A percentile compares a stretch with the other conserved stretches of the same genome.
phyloP scores from a whole-genome alignment of 2,329 filamentous ascomycete genomes.

The Thielaviopsis cerberus region DNA sequence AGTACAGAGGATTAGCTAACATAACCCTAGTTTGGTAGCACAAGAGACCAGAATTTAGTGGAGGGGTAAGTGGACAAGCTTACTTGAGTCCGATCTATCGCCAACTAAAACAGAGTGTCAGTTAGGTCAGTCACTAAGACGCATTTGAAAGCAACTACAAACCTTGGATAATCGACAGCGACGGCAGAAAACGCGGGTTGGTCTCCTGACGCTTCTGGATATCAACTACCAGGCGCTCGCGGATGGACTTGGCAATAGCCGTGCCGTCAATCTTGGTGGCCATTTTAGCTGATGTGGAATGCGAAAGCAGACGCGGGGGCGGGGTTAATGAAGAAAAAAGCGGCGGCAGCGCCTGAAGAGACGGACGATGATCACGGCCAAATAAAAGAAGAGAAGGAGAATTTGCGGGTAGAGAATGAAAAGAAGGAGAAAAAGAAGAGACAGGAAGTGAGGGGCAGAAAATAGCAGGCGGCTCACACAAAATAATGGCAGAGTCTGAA shows the following conservation, averaged over 20 bases:
- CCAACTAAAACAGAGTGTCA: slow-evolving; percentile 43
- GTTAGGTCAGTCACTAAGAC: slow-evolving; percentile 10
- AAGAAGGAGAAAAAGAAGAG: slow-evolving; percentile 2
- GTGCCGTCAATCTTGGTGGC: slow-evolving; percentile 90
- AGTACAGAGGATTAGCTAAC: slow-evolving; percentile 18
- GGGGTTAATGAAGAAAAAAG: neutral
- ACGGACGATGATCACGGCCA: neutral
- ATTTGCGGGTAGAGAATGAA: neutral
- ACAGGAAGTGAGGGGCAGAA: neutral
- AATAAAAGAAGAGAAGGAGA: neutral
- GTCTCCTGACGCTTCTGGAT: slow-evolving; percentile 63
- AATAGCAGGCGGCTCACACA: neutral
- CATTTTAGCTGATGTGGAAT: slow-evolving; percentile 45
- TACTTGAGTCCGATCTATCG: slow-evolving; percentile 81
- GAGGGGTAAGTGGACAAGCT: slow-evolving; percentile 17
- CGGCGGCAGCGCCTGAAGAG: neutral
- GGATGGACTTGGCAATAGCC: slow-evolving; percentile 80
- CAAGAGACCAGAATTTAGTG: neutral
- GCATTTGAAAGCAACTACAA: slow-evolving; percentile 3
- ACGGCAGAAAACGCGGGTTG: slow-evolving; percentile 78
- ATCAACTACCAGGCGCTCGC: slow-evolving; percentile 60
- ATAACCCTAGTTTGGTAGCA: neutral
- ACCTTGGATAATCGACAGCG: slow-evolving; percentile 85
- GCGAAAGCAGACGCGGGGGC: slow-evolving; percentile 2
- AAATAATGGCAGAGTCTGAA: neutral